Base-by-base conservation (phyloP, 352 stramenopile species). In the Pythium myriotylum region DNA sequence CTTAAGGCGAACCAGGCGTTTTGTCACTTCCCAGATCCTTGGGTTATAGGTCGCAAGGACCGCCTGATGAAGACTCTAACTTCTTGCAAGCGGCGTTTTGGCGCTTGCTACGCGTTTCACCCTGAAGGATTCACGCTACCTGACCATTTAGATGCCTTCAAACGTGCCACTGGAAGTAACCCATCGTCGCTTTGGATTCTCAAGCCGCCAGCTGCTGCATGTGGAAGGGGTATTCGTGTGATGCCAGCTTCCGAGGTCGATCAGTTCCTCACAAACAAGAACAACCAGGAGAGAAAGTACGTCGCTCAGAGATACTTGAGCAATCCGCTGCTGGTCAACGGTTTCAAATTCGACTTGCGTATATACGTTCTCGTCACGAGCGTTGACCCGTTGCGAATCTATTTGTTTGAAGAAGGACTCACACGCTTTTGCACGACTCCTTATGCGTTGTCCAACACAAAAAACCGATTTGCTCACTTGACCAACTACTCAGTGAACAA, bases 261-360 rank as follows among this genome's bases (percentile, higher is more conserved):
- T 59, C 13, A 20, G 40, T 56, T 57, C 53, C 42, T 73, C 62
- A 55, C 51, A 1, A 70, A 65, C 16, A 43, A 59, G 0, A 60
- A 65, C 12, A 49, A 62, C 27, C 68, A 69, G 20, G 45, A 69
- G 16, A 64, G 63, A 20, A 74, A 82, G 24, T 74, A 69, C 24
- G 76, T 97, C 32, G 74, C 96, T 2, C 89, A 97, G 67, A 75
- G 75, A 37, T 95, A 96, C 58, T 27, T 97, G 0, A 60, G 72
- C 0, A 74, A 81, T 27, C 89, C 89, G 12, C 81, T 94, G 20
- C 65, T 95, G 2, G 74, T 96, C 26, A 81, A 89, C 27, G 79
- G 85, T n/a, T 89, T 81, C 72, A 97, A 97, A 64, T 97, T 97
- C 51, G 91, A 97, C 56, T 64, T 97, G 22, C 76, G 91, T 10